Base-by-base conservation (phyloP, 768 basidiomycete species). In the Russula virescens region DNA sequence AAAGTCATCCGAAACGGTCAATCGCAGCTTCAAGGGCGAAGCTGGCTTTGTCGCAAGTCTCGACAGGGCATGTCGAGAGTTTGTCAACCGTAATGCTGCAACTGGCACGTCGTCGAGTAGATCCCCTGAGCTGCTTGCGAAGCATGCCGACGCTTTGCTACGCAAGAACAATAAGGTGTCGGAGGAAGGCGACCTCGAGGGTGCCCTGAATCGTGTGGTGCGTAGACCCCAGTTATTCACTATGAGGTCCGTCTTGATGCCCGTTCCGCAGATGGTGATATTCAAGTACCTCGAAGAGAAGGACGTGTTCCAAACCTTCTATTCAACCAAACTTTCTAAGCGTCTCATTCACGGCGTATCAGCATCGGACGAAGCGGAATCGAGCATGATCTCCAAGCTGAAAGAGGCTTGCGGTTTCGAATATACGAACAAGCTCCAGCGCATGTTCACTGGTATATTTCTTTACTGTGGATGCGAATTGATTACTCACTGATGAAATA, bases 261-360 rank as follows among this genome's bases (percentile, higher is more conserved):
- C 45, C 28, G 14, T 43, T 55, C 42, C 66, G 2, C 71, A 98
- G 96, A 97, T 98, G 94, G 81, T 91, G 13, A 77, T 98, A 55
- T 97, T 99, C 89, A 94, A 95, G 73, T 98, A 97, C 75, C 89
- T 98, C 69, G 93, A 95, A 72, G 95, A 98, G 80, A 97, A 97
- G 78, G 96, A 99, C 68, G 92, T 98, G 13, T 99, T 98, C 85
- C 94, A 96, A 72, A 91, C 89, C 19, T 98, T 96, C 81, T 98
- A 99, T 77, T 90, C 89, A 18, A 96, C 92, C 66, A 95, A 93
- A 74, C 76, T 98, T 25, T 91, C 91, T 38, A 91, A 91, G 72
- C 93, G 96, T 64, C 85, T 99, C 28, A 92, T 99, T 68, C 87
- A 91, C 68, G 85, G 85, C 14, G 85, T 90, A 2, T 98, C 94